These are phyloP conservation scores for Violaceomyces palustris DNA, from an alignment of 1,284 basidiomycete species.

Conservation along the genomic window DNA sequence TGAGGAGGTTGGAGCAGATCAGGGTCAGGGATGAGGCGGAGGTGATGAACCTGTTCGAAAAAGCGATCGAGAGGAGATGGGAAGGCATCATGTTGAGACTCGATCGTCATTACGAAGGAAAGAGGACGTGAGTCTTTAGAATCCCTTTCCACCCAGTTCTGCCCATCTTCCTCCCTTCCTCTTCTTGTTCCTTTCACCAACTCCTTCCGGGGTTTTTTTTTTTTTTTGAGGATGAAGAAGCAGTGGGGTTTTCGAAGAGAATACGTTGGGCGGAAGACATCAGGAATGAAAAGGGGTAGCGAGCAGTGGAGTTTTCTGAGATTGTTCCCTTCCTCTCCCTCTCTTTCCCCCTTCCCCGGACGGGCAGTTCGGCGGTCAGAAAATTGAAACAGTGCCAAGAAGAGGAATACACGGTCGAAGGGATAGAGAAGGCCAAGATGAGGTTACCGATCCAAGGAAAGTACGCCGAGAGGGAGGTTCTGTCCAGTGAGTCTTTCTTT, in stretches of 20 bases:
- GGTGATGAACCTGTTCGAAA: constrained; percentile 8
- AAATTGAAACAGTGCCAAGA: constrained; percentile 38
- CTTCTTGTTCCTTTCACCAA: too few relatives aligned
- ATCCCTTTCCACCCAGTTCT: too few relatives aligned
- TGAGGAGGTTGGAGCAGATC: constrained; percentile 24
- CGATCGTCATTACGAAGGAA: constrained; percentile 31
- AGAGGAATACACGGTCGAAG: constrained; percentile 30
- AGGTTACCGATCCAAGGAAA: constrained; percentile 25
- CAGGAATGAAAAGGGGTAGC: too few relatives aligned
- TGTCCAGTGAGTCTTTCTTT: constrained; percentile 8
- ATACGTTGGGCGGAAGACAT: too few relatives aligned
- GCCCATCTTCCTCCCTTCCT: too few relatives aligned
- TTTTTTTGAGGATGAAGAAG: too few relatives aligned
- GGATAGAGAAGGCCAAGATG: constrained; percentile 23
- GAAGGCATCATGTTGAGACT: constrained; percentile 35
- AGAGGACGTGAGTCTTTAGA: too few relatives aligned
- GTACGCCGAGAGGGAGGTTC: constrained; percentile 17
- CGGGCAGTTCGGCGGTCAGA: constrained; percentile 22
- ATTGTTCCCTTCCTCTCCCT: too few relatives aligned
- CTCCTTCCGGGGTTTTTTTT: too few relatives aligned
- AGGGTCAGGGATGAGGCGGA: constrained; percentile 2
- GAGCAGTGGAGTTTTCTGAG: too few relatives aligned
- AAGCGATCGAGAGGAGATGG: constrained; percentile 21
- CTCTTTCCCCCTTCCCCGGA: too few relatives aligned
- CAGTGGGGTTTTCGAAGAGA: too few relatives aligned